Evolutionary conservation across 495 filamentous ascomycete species (phyloP).

Genomic region (Margaritispora aquatica): DNA sequence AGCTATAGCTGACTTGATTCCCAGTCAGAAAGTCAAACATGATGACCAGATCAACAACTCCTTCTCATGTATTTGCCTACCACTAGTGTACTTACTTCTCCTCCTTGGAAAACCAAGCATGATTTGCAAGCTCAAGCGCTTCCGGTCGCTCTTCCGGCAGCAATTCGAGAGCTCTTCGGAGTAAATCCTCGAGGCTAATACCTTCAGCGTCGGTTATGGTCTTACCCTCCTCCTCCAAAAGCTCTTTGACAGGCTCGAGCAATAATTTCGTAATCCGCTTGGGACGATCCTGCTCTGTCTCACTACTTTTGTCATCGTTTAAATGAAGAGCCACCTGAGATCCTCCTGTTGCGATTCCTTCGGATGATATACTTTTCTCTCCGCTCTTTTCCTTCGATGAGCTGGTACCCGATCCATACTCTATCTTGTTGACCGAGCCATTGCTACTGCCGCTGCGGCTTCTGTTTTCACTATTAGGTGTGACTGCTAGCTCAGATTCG

Average conservation of each 20-base stretch:
- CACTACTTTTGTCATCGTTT: background rate
- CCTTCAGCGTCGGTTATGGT: slow-evolving; percentile 1
- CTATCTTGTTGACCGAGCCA: too few species aligned
- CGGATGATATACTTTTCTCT: slow-evolving; percentile 11
- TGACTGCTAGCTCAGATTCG: background rate
- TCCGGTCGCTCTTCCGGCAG: slow-evolving; percentile 1
- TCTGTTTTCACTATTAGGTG: too few species aligned
- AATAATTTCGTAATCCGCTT: background rate
- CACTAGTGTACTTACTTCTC: background rate
- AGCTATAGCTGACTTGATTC: too few species aligned
- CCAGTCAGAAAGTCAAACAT: too few species aligned
- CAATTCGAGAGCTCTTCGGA: slow-evolving; percentile 1
- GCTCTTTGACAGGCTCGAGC: background rate
- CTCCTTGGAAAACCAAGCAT: slow-evolving; percentile 1
- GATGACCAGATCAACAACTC: too few species aligned
- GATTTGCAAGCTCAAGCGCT: background rate
- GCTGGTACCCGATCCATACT: slow-evolving; percentile 1
- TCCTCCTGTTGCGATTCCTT: slow-evolving; percentile 8
- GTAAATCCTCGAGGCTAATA: background rate
- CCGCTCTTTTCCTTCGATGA: slow-evolving; percentile 7
- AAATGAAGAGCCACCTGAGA: background rate
- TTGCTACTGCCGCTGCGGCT: background rate
- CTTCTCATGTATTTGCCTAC: too few species aligned
- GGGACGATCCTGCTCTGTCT: background rate
- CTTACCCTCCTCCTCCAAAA: slow-evolving; percentile 6